Base-by-base conservation (phyloP, 2,329 filamentous ascomycete genomes). In the Podosphaera leucotricha region DNA sequence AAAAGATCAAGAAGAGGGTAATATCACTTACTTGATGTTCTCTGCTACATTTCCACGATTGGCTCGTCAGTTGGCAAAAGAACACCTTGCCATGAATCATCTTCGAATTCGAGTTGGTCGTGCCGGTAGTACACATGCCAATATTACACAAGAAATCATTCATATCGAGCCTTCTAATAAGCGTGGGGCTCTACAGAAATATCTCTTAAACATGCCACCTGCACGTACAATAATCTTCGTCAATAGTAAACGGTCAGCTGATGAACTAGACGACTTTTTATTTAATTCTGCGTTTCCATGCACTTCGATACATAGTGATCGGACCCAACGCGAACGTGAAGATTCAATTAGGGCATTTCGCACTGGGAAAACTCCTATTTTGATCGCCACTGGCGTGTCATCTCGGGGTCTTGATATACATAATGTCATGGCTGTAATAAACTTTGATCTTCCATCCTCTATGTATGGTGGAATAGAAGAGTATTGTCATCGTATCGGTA, bases 401-500 rank as follows among this genome's bases (percentile, higher is more conserved):
- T 81, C 84, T 55, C 84, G 90, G 53, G 90, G 90, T 6, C 76
- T 94, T 28, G 86, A 95, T 53, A 78, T 94, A 30, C 73, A 73
- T 46, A 84, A 90, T 50, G 78, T 95, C 5, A 75, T 77, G 65
- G 84, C 93, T 50, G 80, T 98, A 47, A 78, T 98, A 68, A 95
- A 98, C 62, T 95, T 77, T 53, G 86, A 95, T 48, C 65, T 95
- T 1, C 87, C 87, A 0, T 75, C 68, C 4, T 62, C 67, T 38
- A 65, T 74, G 0, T 70, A 87, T 52, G 85, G 84, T n/a, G 87
- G 86, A 2, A 92, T 94, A 45, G 76, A 82, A 41, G 90, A 95
- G 59, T 98, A 95, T 54, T 76, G 80, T 21, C 90, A 98, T 57
- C 83, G 90, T 11, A 95, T 95, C 57, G 90, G 80, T 83, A 72